These are phyloP conservation scores for Puccinia triticina DNA, from an alignment of 1,284 basidiomycete species.

Conservation along the genomic window DNA sequence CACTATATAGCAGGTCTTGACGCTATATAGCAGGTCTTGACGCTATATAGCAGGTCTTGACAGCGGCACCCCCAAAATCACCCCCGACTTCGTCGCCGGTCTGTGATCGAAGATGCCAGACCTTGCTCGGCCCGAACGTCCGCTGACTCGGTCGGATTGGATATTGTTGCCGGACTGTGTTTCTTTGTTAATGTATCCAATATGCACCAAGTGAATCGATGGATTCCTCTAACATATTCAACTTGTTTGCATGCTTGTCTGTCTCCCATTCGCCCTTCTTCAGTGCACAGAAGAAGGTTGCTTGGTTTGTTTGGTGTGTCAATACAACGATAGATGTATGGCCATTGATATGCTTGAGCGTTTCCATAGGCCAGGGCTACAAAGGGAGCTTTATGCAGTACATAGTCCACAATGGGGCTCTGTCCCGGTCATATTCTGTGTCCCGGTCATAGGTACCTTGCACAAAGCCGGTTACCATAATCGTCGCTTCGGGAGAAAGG, in stretches of 20 bases:
- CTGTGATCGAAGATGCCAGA: too few species aligned
- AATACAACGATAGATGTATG: not conserved
- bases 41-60: too few species aligned
- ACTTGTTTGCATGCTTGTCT: not conserved
- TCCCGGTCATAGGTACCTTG: not conserved
- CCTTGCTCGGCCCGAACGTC: too few species aligned
- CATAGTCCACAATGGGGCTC: not conserved
- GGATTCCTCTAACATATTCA: not conserved
- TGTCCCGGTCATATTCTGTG: not conserved
- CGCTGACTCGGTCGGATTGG: not conserved
- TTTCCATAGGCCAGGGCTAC: not conserved
- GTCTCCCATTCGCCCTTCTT: not conserved
- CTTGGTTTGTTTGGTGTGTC: conserved; percentile 2
- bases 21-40: too few species aligned
- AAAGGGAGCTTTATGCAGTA: not conserved
- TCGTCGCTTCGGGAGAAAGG: not conserved
- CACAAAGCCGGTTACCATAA: not conserved
- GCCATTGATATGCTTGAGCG: not conserved
- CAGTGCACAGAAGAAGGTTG: conserved; percentile 6
- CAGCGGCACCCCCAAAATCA: too few species aligned
- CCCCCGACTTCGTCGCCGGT: too few species aligned
- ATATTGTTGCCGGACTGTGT: not conserved
- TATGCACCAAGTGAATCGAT: not conserved
- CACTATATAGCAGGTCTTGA: too few species aligned
- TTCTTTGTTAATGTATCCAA: not conserved